Conservation (phyloP, 176 grass and related monocot species). For the Raddia guianensis region DNA sequence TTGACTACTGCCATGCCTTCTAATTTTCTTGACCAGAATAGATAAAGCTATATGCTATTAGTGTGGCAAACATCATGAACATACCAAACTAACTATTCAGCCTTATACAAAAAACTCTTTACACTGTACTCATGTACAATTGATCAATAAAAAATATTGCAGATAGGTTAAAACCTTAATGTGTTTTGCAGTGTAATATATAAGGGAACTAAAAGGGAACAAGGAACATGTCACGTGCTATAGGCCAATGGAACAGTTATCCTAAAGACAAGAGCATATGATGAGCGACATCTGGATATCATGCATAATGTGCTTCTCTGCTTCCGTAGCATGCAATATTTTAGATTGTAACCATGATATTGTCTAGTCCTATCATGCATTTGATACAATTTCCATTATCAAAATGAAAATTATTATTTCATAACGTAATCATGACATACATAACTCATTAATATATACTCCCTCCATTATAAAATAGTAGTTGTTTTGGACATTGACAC, state of each 20-base stretch:
- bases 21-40: background rate
- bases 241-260: background rate
- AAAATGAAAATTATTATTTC: too few species aligned
- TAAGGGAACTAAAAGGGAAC: background rate
- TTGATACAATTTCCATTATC: background rate
- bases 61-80: background rate
- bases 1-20: background rate
- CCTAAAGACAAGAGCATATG: background rate
- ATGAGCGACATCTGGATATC: background rate
- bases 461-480: too few species aligned
- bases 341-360: background rate
- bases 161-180: background rate
- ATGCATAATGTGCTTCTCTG: background rate
- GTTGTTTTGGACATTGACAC: too few species aligned
- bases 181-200: background rate
- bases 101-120: background rate
- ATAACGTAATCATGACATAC: too few species aligned
- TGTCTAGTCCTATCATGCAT: background rate
- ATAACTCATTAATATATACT: too few species aligned
- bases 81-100: background rate
- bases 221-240: background rate
- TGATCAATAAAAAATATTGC: background rate
- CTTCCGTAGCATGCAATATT: background rate
- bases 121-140: background rate
- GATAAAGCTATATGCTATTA: background rate